Evolutionary conservation across 2,329 filamentous ascomycete species (phyloP), one percentile per base, ranked within the genome.

Genomic region (Coniochaeta sp.): DNA sequence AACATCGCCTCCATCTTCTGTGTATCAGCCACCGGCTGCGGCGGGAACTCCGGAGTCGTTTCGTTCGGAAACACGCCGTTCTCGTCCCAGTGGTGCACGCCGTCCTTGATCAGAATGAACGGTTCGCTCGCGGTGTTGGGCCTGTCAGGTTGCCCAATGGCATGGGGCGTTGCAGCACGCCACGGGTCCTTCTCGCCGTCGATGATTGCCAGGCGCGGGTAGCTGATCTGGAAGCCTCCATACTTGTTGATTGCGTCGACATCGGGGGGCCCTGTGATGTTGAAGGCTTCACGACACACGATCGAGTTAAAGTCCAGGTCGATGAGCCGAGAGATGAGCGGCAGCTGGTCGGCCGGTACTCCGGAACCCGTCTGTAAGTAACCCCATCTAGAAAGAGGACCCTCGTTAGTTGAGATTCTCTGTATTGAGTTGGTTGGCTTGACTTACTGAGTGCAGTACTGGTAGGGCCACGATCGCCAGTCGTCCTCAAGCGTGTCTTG

Each of bases 1-100:
- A 87, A 86, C 33, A 72, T 67, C 10, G 81, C 69, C 57, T 86
- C 74, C 55, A 77, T 66, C 38, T 68, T 64, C 62, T 91, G 86
- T 0, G 79, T 74, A 13, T 82, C 72, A 3, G 69, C 72, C 6
- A 90, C 76, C 3, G 81, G 69, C 1, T 67, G 61, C 0, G 85
- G 85, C 1, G 85, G 85, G 28, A 89, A 61, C 1, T 68, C 67
- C 2, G 73, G 57, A 6, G 73, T 78, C 0, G 83, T 85, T 63
- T 87, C 74, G 52, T 85, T 84, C 1, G 72, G 65, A 48, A 84
- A 81, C n/a, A 87, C 59, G 1, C 83, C 83, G 56, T 86, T 85
- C 69, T 86, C 84, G 58, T 89, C 86, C 85, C 87, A 94, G 63
- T 92, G 88, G 65, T 95, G 89, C 18, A 91, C 87, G 0, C 81